Percentiles rank a stretch among this genome's conserved stretches.
These are phyloP conservation scores for Aquilaria sinensis DNA, from an alignment of 345 rosid genomes.

Conservation along the genomic window DNA sequence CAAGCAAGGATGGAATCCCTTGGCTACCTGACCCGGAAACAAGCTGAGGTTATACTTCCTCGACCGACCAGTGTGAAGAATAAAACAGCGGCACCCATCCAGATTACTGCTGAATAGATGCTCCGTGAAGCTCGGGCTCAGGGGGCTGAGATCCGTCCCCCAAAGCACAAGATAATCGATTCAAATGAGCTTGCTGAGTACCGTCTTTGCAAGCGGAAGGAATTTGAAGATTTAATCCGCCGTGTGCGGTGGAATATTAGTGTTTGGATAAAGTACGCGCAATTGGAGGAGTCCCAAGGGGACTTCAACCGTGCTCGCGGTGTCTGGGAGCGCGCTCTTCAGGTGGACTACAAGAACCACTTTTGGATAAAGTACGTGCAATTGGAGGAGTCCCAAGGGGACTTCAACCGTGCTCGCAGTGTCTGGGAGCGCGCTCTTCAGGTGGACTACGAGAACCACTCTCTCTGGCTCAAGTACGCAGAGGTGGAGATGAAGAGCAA, in stretches of 20 bases:
- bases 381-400: constrained; percentile 76
- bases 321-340: constrained; percentile 79
- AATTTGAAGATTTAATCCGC: constrained; percentile 69
- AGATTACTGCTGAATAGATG: constrained; percentile 81
- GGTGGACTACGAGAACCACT: constrained; percentile 69
- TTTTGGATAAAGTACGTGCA: constrained; percentile 83
- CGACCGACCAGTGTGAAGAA: constrained; percentile 78
- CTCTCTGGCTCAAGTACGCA: constrained; percentile 80
- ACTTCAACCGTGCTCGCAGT: constrained; percentile 61
- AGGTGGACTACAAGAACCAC: constrained; percentile 64
- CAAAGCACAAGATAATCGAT: constrained; percentile 73
- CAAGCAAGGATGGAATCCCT: constrained; percentile 18
- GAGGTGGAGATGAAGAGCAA: constrained; percentile 47
- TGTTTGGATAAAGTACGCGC: constrained; percentile 79
- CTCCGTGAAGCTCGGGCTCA: constrained; percentile 78
- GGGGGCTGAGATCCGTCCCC: constrained; percentile 78
- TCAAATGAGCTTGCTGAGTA: constrained; percentile 64
- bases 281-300: constrained; percentile 88
- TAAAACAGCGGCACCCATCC: constrained; percentile 76
- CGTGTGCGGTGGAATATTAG: constrained; percentile 61
- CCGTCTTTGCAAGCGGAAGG: constrained; percentile 61
- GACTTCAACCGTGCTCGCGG: constrained; percentile 72
- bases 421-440: constrained; percentile 84
- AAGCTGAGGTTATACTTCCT: constrained; percentile 74
- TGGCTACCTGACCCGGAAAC: constrained; percentile 68